Base-by-base conservation (phyloP, 495 filamentous ascomycete species). In the Durotheca rogersii region DNA sequence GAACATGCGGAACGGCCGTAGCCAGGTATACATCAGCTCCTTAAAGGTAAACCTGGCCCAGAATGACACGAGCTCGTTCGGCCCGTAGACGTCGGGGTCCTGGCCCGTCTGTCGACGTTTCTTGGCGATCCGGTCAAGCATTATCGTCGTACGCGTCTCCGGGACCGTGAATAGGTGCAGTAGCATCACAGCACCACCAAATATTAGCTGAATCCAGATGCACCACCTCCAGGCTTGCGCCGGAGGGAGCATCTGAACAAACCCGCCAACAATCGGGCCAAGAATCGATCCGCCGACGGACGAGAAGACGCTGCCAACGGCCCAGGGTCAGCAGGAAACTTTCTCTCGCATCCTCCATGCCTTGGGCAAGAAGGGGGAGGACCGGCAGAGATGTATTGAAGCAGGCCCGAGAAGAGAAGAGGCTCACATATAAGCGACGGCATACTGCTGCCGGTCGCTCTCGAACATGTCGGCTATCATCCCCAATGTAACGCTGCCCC, bases 381-480 rank as follows among this genome's bases (percentile, higher is more conserved):
- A 11, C 11, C 2, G 19, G 17, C 1, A 16, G 16, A 32, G 35
- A n/a, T n/a, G n/a, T n/a, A n/a, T n/a, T n/a, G n/a, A n/a, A n/a
- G n/a, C n/a, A n/a, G 19, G 10, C n/a, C 15, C 12, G 14, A n/a
- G 12, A 30, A 1, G 20, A 6, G 23, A 12, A 11, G 7, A 35
- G 11, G 49, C 62, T 62, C 53, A 65, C 62, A 65, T 62, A 49
- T 74, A 91, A 1, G 86, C 86, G 5, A 89, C 82, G 3, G 84
- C 86, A 58, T 82, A 82, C 56, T 86, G 82, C 62, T 90, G 87
- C 14, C 80, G 75, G 53, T 89, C 81, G 1, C 86, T 63, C 53
- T 89, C 83, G 72, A 80, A 90, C 75, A 90, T 79, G 56, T 91
- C 87, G 15, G 87, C 87, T 17, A 89, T 81, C 85, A 91, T 88